These are phyloP conservation scores for Blastobotrys apis DNA, from an alignment of 1,139 yeast species.

Conservation along the genomic window DNA sequence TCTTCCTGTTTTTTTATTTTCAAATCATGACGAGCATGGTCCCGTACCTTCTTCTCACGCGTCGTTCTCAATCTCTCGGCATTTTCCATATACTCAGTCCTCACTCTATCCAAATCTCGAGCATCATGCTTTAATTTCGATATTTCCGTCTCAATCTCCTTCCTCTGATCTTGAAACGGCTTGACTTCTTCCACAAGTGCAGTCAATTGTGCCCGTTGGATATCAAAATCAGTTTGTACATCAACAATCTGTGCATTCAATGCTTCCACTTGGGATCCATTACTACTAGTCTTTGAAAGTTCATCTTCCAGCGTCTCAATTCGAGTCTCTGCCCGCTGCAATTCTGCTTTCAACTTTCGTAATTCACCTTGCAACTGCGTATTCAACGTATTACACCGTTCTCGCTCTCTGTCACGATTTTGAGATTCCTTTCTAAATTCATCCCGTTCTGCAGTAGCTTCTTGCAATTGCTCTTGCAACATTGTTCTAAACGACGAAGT, in stretches of 20 bases:
- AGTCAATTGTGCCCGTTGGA: neutral
- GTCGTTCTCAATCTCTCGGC: no score
- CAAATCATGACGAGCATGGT: no score
- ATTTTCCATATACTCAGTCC: no score
- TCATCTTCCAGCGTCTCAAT: slow-evolving; percentile 21
- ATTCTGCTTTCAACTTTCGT: neutral
- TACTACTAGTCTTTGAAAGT: slow-evolving; percentile 4
- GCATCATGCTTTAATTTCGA: no score
- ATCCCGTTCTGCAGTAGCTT: no score
- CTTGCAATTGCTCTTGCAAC: neutral
- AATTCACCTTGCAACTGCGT: neutral
- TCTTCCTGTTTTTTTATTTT: neutral
- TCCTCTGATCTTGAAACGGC: slow-evolving; percentile 18
- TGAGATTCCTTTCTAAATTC: no score
- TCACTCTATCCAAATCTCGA: no score
- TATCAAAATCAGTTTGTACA: slow-evolving; percentile 5
- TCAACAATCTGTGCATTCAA: slow-evolving; percentile 17
- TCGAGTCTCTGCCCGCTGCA: neutral
- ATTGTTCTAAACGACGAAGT: neutral
- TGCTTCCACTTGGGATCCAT: slow-evolving; percentile 3
- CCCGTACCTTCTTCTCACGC: no score
- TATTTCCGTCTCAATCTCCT: neutral
- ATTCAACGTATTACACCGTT: no score
- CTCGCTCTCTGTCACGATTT: no score
- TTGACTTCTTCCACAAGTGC: slow-evolving; percentile 3